phyloP scores from a whole-genome alignment of 352 stramenopile species.

The Phytophthora fragariaefolia region DNA sequence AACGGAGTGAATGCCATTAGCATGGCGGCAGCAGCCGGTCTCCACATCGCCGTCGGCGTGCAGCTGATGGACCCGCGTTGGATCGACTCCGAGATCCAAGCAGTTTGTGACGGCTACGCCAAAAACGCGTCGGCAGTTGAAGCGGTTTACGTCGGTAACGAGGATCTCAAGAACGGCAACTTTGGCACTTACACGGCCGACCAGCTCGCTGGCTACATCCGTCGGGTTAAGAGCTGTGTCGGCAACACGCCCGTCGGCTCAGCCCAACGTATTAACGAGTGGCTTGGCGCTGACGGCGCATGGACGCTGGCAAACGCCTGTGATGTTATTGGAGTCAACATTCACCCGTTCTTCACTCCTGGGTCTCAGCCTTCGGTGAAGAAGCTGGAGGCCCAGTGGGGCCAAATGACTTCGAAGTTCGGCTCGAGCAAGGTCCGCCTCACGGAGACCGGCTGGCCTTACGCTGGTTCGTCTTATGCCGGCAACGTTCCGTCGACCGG shows the following conservation, averaged over 20 bases:
- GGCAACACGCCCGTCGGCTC: slow-evolving; percentile 63
- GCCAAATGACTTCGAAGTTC: slow-evolving; percentile 51
- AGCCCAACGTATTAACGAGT: slow-evolving; percentile 71
- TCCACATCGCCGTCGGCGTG: slow-evolving; percentile 69
- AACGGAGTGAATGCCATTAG: slow-evolving; percentile 55
- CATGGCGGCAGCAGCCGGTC: slow-evolving; percentile 41
- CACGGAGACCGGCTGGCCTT: slow-evolving; percentile 68
- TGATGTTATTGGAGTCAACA: slow-evolving; percentile 45
- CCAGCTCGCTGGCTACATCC: slow-evolving; percentile 52
- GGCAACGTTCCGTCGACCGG: slow-evolving; percentile 47
- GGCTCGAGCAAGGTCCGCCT: slow-evolving; percentile 42
- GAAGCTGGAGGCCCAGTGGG: slow-evolving; percentile 57
- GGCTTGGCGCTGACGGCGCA: slow-evolving; percentile 40
- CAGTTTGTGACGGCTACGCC: slow-evolving; percentile 54
- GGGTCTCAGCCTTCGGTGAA: slow-evolving; percentile 41
- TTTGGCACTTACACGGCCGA: slow-evolving; percentile 44
- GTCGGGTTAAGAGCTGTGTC: slow-evolving; percentile 55
- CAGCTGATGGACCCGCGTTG: slow-evolving; percentile 49
- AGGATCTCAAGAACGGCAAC: slow-evolving; percentile 60
- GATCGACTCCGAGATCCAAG: slow-evolving; percentile 57
- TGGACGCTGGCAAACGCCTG: slow-evolving; percentile 43
- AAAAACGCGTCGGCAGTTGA: slow-evolving; percentile 44
- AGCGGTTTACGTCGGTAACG: slow-evolving; percentile 78
- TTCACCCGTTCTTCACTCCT: slow-evolving; percentile 58
- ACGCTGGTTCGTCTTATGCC: slow-evolving; percentile 36